Evolutionary conservation across 768 basidiomycete species (phyloP).

Genomic region (Jaapia argillacea): DNA sequence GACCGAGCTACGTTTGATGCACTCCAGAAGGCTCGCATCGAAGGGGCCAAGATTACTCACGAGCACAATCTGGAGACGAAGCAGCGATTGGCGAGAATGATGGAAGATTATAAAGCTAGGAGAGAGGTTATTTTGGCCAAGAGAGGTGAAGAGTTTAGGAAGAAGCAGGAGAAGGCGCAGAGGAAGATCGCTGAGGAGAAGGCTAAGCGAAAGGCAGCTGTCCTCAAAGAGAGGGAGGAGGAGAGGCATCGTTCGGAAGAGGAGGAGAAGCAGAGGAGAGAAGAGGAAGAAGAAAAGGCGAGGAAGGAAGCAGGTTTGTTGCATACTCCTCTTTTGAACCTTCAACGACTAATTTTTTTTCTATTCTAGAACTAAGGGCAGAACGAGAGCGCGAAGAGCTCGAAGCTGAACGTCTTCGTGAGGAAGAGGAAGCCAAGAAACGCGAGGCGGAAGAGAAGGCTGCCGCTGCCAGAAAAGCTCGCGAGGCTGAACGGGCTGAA

Average conservation of each 20-base stretch:
- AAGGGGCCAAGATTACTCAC: slow-evolving; percentile 47
- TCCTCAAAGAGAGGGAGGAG: slow-evolving; percentile 53
- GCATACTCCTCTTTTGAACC: too few species aligned
- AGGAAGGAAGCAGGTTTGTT: slow-evolving; percentile 42
- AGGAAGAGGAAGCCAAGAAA: slow-evolving; percentile 39
- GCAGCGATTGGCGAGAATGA: slow-evolving; percentile 60
- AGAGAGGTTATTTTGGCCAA: slow-evolving; percentile 43
- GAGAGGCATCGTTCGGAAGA: slow-evolving; percentile 33
- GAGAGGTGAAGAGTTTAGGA: slow-evolving; percentile 56
- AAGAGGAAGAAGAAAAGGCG: slow-evolving; percentile 31
- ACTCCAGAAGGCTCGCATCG: slow-evolving; percentile 46
- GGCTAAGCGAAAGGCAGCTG: slow-evolving; percentile 47
- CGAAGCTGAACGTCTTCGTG: slow-evolving; percentile 17
- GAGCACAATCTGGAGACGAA: slow-evolving; percentile 65
- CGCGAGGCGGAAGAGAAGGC: slow-evolving; percentile 53
- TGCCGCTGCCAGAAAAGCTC: slow-evolving; percentile 39
- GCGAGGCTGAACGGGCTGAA: slow-evolving; percentile 40
- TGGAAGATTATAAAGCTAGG: slow-evolving; percentile 53
- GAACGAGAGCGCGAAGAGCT: slow-evolving; percentile 11
- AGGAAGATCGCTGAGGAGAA: slow-evolving; percentile 82
- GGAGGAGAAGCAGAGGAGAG: slow-evolving; percentile 24
- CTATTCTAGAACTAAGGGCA: too few species aligned
- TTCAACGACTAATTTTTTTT: too few species aligned
- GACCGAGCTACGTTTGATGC: slow-evolving; percentile 65
- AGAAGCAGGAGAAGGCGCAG: slow-evolving; percentile 43